These are phyloP conservation scores for Euphorbia tirucalli DNA, from an alignment of 345 rosid genomes.

Conservation along the genomic window DNA sequence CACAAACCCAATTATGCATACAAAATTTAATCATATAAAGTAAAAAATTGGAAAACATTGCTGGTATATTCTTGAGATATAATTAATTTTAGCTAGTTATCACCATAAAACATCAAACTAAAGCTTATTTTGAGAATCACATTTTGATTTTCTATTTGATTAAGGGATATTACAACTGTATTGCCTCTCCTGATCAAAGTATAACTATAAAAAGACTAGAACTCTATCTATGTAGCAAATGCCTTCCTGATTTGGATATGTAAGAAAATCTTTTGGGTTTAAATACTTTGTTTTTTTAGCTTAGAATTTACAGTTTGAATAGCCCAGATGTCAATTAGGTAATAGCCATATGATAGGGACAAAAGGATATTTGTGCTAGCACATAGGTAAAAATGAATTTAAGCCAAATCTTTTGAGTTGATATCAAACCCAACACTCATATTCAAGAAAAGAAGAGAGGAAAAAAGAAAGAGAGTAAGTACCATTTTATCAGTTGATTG, in stretches of 20 bases:
- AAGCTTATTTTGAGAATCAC: constrained; percentile 13
- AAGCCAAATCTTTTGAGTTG: constrained; percentile 23
- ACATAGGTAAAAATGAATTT: too few relatives aligned
- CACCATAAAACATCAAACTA: too few relatives aligned
- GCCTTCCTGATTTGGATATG: constrained; percentile 18
- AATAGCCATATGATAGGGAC: too few relatives aligned
- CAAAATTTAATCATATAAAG: not conserved
- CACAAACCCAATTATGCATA: not conserved
- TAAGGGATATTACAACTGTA: too few relatives aligned
- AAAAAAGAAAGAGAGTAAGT: constrained; percentile 5
- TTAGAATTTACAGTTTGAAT: too few relatives aligned
- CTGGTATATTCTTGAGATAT: not conserved
- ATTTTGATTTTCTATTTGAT: constrained; percentile 10
- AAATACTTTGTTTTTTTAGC: too few relatives aligned
- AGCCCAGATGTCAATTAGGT: too few relatives aligned
- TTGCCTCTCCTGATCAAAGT: constrained; percentile 22
- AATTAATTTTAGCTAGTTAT: not conserved
- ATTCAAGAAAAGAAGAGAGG: constrained; percentile 9
- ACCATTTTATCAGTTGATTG: not conserved
- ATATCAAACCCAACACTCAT: constrained; percentile 25
- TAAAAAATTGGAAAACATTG: not conserved
- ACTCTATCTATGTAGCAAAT: not conserved
- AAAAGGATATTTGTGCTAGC: too few relatives aligned
- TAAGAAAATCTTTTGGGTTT: constrained; percentile 20
- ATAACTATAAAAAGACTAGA: not conserved